These are phyloP conservation scores for Wallacemonas sp. DNA, from an alignment of 208 protist species.

Conservation along the genomic window DNA sequence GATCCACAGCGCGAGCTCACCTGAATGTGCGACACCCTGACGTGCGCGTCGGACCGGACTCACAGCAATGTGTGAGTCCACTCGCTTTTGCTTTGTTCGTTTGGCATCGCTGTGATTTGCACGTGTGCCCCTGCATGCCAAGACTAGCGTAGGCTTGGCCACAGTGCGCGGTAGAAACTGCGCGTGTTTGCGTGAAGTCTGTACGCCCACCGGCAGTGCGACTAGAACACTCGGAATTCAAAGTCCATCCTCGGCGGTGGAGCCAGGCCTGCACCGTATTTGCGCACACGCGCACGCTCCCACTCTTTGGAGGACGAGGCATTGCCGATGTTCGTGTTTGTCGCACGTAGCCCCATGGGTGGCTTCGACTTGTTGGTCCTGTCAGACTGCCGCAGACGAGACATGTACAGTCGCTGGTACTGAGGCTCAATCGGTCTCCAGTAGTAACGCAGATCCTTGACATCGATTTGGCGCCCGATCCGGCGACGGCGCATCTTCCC, in stretches of 20 bases:
- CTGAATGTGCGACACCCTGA: too few relatives aligned
- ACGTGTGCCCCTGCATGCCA: too few relatives aligned
- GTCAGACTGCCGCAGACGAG: conserved; percentile 62
- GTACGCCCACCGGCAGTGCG: neutral
- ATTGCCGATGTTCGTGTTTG: conserved; percentile 69
- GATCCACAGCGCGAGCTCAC: too few relatives aligned
- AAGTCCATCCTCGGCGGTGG: conserved; percentile 77
- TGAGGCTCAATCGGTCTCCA: conserved; percentile 89
- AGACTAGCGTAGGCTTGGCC: too few relatives aligned
- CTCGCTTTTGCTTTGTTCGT: too few relatives aligned
- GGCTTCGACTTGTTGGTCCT: conserved; percentile 47
- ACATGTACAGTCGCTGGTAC: conserved; percentile 92
- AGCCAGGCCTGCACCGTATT: conserved; percentile 69
- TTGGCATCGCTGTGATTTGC: too few relatives aligned
- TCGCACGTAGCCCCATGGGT: conserved; percentile 73
- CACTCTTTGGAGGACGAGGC: conserved; percentile 59
- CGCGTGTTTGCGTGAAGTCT: neutral
- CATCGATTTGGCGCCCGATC: conserved; percentile 83
- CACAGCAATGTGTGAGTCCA: too few relatives aligned
- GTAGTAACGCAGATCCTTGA: conserved; percentile 90
- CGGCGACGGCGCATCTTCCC: conserved; percentile 90
- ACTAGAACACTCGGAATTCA: conserved; percentile 86
- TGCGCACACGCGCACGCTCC: conserved; percentile 71
- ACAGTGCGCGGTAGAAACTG: neutral
- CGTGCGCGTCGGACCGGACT: too few relatives aligned